phyloP scores from a whole-genome alignment of 1,284 basidiomycete species.

The Cronartium quercuum region DNA sequence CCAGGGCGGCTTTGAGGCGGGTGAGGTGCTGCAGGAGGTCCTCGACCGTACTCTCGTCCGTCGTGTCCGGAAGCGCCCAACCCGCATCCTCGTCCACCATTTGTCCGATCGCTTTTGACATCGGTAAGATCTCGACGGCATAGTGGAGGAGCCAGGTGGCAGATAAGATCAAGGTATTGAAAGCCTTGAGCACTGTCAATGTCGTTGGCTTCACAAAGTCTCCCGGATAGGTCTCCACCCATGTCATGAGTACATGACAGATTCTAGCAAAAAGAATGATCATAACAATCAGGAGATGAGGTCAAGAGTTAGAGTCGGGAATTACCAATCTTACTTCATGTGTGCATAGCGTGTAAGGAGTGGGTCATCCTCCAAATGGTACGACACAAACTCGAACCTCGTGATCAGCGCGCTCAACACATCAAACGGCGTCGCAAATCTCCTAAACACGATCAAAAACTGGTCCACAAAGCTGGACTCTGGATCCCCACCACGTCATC shows the following conservation, averaged over 20 bases:
- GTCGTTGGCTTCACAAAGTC: slow-evolving; percentile 41
- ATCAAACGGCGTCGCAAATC: slow-evolving; percentile 45
- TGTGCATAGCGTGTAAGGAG: slow-evolving; percentile 46
- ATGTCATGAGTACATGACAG: slow-evolving; percentile 44
- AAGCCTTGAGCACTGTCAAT: slow-evolving; percentile 14
- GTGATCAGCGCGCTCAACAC: slow-evolving; percentile 45
- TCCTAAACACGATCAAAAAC: slow-evolving; percentile 47
- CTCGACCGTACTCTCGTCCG: slow-evolving; percentile 1
- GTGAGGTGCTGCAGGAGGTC: background rate
- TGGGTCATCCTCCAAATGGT: slow-evolving; percentile 42
- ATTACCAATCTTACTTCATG: slow-evolving; percentile 41
- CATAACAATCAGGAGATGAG: background rate
- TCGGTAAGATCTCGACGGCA: slow-evolving; percentile 45
- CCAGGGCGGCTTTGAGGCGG: background rate
- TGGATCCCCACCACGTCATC: background rate
- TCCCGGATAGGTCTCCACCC: slow-evolving; percentile 46
- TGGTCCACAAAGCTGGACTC: slow-evolving; percentile 44
- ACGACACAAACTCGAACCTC: slow-evolving; percentile 44
- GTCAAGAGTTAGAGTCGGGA: background rate
- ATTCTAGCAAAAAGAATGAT: slow-evolving; percentile 38
- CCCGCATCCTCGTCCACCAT: slow-evolving; percentile 43
- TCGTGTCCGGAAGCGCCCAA: slow-evolving; percentile 45
- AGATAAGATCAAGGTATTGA: slow-evolving; percentile 32
- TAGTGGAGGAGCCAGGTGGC: slow-evolving; percentile 46
- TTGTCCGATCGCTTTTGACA: slow-evolving; percentile 37